Base-by-base conservation (phyloP, 2,329 filamentous ascomycete genomes). In the Claviceps digitariae region DNA sequence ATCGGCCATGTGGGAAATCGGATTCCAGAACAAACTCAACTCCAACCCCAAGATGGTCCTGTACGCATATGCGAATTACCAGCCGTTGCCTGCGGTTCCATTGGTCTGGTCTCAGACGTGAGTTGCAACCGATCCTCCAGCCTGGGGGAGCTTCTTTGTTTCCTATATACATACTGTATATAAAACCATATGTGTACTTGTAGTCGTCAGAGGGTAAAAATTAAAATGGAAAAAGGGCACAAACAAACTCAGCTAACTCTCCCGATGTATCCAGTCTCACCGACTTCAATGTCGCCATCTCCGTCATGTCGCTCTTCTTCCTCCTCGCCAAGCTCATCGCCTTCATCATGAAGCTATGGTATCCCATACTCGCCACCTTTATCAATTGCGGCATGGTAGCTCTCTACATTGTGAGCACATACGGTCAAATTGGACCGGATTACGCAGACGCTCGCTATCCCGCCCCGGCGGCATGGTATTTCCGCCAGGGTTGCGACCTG, bases 51-150 rank as follows among this genome's bases (percentile, higher is more conserved):
- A 71, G 56, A 78, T 83, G 61, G 72, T 87, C 20, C 67, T 89
- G 36, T 90, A 87, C 66, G 83, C 83, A 36, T 83, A 84, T 62
- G 84, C 85, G 51, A 90, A 90, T 63, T 78, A 87, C 64, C 68
- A 73, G 52, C 75, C 82, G 0, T 69, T 83, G 15, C 81, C 82
- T 1, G 72, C 73, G 36, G 72, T 80, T 10, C 84, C 87, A 1
- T 70, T 90, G 52, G 77, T 90, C 15, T 91, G 87, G 87, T 85
- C 83, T 56, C 69, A 74, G 63, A 78, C 77, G 86, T 90, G 67
- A 71, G 85, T 78, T 43, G 13, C 38, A 4, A 4, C 43, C 21
- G 10, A 20, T 51, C 12, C 8, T 40, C 9, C 17, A 17, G 8
- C 17, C 27, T 29, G n/a, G n/a, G 8, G 27, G 27, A 29, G 8